Percentiles rank a stretch among this genome's conserved stretches.
Conservation (phyloP, 2,329 filamentous ascomycete species). For the Blastomyces gilchristii region DNA sequence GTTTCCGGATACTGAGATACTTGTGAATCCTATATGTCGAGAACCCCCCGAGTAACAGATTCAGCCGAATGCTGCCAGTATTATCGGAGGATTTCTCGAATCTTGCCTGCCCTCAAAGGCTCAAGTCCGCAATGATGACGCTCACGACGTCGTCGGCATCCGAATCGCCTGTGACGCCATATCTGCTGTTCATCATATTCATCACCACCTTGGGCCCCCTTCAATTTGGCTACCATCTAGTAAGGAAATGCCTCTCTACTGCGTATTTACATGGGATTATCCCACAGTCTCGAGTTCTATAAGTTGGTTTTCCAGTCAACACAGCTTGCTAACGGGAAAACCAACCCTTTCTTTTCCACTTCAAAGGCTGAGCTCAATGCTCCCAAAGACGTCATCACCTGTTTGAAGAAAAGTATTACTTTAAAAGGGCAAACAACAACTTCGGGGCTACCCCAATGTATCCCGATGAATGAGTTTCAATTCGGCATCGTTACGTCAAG, state of each 20-base stretch:
- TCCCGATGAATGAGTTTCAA: slow-evolving; percentile 71
- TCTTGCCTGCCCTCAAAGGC: background rate
- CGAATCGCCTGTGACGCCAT: slow-evolving; percentile 51
- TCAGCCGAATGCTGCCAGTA: background rate
- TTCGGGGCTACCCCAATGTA: slow-evolving; percentile 54
- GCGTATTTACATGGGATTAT: background rate
- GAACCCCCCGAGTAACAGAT: background rate
- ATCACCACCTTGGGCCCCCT: slow-evolving; percentile 76
- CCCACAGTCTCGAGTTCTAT: background rate
- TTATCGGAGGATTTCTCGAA: too few species aligned
- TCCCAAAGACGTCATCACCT: slow-evolving; percentile 86
- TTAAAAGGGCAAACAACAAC: slow-evolving; percentile 19
- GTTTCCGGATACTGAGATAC: too few species aligned
- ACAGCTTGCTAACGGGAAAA: slow-evolving; percentile 4
- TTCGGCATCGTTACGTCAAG: slow-evolving; percentile 83
- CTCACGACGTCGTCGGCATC: background rate
- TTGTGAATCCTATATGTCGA: background rate
- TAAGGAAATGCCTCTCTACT: slow-evolving; percentile 33
- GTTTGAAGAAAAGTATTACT: slow-evolving; percentile 51
- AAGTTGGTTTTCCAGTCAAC: slow-evolving; percentile 10
- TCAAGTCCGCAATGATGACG: background rate
- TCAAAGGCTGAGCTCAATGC: slow-evolving; percentile 83
- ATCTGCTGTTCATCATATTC: slow-evolving; percentile 65
- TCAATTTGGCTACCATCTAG: slow-evolving; percentile 90
- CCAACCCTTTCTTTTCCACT: slow-evolving; percentile 4